These are phyloP conservation scores for Udeniomyces megalosporus DNA, from an alignment of 768 basidiomycete species.

Conservation along the genomic window DNA sequence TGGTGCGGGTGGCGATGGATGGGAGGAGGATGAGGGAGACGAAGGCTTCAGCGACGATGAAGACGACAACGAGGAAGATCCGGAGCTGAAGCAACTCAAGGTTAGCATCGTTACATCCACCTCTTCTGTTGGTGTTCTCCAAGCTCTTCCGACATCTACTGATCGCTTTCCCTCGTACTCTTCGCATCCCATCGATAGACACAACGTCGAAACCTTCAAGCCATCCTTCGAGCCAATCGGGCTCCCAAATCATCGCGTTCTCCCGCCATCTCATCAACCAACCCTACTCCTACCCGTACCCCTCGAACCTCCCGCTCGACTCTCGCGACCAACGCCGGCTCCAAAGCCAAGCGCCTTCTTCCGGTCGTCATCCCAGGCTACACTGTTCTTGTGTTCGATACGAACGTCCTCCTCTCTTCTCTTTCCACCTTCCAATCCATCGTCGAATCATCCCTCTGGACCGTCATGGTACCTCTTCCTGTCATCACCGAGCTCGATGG, in stretches of 20 bases:
- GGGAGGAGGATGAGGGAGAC: constrained; percentile 14
- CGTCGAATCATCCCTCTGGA: constrained; percentile 69
- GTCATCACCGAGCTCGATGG: constrained; percentile 96
- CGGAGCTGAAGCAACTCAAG: constrained; percentile 54
- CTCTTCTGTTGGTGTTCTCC: no score
- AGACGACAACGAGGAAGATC: constrained; percentile 34
- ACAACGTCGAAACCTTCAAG: constrained; percentile 9
- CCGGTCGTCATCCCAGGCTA: constrained; percentile 57
- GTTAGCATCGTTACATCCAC: no score
- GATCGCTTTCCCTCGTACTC: neutral
- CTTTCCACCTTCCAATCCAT: constrained; percentile 54
- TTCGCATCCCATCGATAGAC: neutral
- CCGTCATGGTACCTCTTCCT: constrained; percentile 63
- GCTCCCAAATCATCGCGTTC: neutral
- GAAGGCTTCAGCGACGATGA: constrained; percentile 30
- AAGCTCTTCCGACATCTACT: no score
- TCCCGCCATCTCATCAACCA: neutral
- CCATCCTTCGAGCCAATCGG: constrained; percentile 3
- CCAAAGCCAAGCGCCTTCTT: neutral
- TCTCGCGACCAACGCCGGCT: constrained; percentile 7
- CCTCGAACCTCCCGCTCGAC: neutral
- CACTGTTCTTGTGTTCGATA: constrained; percentile 80
- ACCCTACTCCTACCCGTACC: neutral
- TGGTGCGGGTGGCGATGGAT: constrained; percentile 16
- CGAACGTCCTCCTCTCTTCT: constrained; percentile 81